A percentile compares a stretch with the other conserved stretches of the same genome.
Evolutionary conservation across 495 filamentous ascomycete genomes (phyloP).

Genomic region (Cudoniella acicularis): DNA sequence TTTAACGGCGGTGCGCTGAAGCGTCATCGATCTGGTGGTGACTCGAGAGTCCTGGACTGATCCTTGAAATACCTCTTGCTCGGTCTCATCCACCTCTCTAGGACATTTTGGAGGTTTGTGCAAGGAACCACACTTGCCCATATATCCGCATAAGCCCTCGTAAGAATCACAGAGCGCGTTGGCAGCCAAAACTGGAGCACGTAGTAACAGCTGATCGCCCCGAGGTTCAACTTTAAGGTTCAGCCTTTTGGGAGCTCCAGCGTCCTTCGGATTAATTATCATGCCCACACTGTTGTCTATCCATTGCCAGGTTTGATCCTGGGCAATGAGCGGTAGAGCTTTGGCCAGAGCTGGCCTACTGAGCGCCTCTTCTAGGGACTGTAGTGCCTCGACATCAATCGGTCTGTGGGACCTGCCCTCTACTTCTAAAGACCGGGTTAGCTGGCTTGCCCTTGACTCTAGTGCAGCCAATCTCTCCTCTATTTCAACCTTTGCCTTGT

Average conservation of each 20-base stretch:
- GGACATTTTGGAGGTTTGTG: background rate
- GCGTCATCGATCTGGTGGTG: too few relatives aligned
- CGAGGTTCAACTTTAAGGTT: too few relatives aligned
- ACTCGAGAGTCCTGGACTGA: too few relatives aligned
- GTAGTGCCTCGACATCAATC: slow-evolving; percentile 14
- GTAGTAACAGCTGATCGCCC: background rate
- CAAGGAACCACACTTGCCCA: background rate
- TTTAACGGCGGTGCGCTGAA: too few relatives aligned
- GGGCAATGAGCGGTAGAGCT: background rate
- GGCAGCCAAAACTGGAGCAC: background rate
- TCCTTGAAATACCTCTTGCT: background rate
- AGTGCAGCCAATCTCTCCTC: slow-evolving; percentile 10
- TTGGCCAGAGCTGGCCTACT: background rate
- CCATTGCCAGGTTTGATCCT: too few relatives aligned
- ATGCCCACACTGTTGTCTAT: too few relatives aligned
- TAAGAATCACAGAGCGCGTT: background rate
- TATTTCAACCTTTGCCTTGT: slow-evolving; percentile 10
- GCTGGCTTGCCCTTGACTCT: slow-evolving; percentile 9
- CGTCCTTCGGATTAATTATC: too few relatives aligned
- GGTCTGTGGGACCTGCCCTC: slow-evolving; percentile 13
- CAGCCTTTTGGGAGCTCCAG: too few relatives aligned
- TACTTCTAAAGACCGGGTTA: slow-evolving; percentile 14
- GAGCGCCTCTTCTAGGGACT: slow-evolving; percentile 9
- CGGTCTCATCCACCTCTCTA: background rate
- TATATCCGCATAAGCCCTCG: background rate